Conservation (phyloP, 1,139 yeast species). For the Hyphopichia khmerensis region DNA sequence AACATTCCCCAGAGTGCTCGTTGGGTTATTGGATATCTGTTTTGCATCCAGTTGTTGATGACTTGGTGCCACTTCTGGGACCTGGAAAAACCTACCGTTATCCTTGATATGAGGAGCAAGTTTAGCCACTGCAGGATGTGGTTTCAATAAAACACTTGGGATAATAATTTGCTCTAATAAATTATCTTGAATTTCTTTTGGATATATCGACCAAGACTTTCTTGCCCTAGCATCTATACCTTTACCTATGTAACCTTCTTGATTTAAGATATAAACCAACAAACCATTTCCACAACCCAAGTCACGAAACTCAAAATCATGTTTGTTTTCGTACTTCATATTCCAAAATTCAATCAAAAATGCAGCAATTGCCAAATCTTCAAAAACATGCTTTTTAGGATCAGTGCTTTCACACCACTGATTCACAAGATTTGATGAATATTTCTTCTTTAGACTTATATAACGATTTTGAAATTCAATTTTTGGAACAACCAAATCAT, state of each 20-base stretch:
- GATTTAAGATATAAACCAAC: conserved; percentile 67
- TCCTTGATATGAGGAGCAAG: conserved; percentile 55
- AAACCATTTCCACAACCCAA: conserved; percentile 96
- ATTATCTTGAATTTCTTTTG: conserved; percentile 53
- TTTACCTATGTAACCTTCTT: conserved; percentile 79
- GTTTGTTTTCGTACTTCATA: conserved; percentile 47
- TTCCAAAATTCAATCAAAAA: conserved; percentile 89
- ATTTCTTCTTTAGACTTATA: conserved; percentile 75
- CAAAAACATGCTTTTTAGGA: conserved; percentile 94
- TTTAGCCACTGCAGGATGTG: conserved; percentile 60
- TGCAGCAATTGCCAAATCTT: conserved; percentile 94
- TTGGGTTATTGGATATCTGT: neutral
- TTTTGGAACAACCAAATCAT: conserved; percentile 82
- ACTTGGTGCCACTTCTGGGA: conserved; percentile 25
- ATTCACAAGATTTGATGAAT: conserved; percentile 73
- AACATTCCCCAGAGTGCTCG: conserved; percentile 9
- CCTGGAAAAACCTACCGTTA: conserved; percentile 61
- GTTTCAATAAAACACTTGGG: conserved; percentile 68
- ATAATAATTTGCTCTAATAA: conserved; percentile 77
- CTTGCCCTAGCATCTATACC: conserved; percentile 92
- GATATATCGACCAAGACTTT: conserved; percentile 82
- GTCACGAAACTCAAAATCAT: conserved; percentile 73
- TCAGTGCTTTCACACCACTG: conserved; percentile 93
- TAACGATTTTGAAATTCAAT: conserved; percentile 83
- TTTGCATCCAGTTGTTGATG: conserved; percentile 2